Evolutionary conservation across 169 alveolate genomes (phyloP), one percentile per base, ranked within the genome.

Genomic region (Eimeria praecox): DNA sequence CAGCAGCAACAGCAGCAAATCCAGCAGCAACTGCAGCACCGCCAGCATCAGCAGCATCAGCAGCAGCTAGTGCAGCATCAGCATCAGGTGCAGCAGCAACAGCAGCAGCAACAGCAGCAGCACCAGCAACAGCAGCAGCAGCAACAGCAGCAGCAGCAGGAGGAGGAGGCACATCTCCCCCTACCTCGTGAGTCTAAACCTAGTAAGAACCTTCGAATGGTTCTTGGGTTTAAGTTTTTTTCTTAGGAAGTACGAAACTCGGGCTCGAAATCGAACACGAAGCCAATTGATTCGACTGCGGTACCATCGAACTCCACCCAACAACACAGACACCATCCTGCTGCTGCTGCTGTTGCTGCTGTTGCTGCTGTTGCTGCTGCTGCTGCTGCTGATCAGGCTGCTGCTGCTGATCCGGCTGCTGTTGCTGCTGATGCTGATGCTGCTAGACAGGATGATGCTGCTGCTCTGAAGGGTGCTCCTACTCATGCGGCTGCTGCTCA

Each of bases 141-240:
- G 56, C 56, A 49, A 12, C 56, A 49, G 56, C 56, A 49, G 56
- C 56, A 49, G 56, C 56, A 49, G 56, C 56, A 49, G 5, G 56
- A 49, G 12, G 12, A 16, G 75, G 9, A 62, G 75, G n/a, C n/a
- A n/a, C n/a, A n/a, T n/a, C n/a, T n/a, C n/a, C n/a, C n/a, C n/a
- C n/a, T n/a, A 88, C 94, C 94, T 10, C 5, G 94, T 42, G 20
- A 88, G 86, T 14, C 78, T 35, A 52, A 88, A 88, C 18, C 94
- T 62, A 20, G 54, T 22, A 12, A 88, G 52, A n/a, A 88, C 94
- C 49, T 88, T 88, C 73, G 85, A 62, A 71, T 88, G 94, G 71
- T 88, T 88, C 20, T 88, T 88, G 12, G 77, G 77, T 71, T 88
- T 88, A 38, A 64, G 86, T 0, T 44, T n/a, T 16, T 75, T 18